Conservation (phyloP, 805 yeast genomes). For the Candida xyloterini region DNA sequence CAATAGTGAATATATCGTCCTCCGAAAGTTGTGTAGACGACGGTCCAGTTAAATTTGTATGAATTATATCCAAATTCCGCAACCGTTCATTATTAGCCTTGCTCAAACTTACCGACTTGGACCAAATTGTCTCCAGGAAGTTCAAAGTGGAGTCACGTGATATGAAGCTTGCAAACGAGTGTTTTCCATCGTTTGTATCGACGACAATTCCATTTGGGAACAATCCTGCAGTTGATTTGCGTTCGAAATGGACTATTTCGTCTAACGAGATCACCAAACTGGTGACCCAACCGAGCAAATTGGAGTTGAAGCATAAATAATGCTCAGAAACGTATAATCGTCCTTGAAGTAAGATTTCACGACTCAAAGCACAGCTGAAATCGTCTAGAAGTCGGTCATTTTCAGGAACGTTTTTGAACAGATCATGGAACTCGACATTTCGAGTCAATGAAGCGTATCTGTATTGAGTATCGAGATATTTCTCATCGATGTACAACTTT, state of each 20-base stretch:
- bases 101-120: constrained; percentile 38
- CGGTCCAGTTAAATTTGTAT: constrained; percentile 12
- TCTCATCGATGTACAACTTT: constrained; percentile 55
- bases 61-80: constrained; percentile 25
- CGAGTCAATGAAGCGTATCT: constrained; percentile 63
- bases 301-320: constrained; percentile 81
- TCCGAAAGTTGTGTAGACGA: constrained; percentile 22
- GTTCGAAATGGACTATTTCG: constrained; percentile 73
- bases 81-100: constrained; percentile 24
- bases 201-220: constrained; percentile 86
- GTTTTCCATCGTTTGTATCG: constrained; percentile 59
- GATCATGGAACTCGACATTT: constrained; percentile 71
- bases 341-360: constrained; percentile 87
- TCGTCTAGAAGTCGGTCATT: constrained; percentile 80
- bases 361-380: constrained; percentile 83
- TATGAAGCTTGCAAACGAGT: constrained; percentile 83
- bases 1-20: constrained; percentile 31
- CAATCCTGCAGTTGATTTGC: constrained; percentile 80
- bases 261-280: constrained; percentile 66
- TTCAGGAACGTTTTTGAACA: constrained; percentile 64
- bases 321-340: constrained; percentile 76
- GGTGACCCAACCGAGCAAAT: constrained; percentile 88
- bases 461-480: constrained; percentile 53
- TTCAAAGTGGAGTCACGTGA: constrained; percentile 76
- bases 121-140: constrained; percentile 70